Evolutionary conservation across 768 basidiomycete genomes (phyloP), one percentile per base, ranked within the genome.

Genomic region (Pulveroboletus sp.): DNA sequence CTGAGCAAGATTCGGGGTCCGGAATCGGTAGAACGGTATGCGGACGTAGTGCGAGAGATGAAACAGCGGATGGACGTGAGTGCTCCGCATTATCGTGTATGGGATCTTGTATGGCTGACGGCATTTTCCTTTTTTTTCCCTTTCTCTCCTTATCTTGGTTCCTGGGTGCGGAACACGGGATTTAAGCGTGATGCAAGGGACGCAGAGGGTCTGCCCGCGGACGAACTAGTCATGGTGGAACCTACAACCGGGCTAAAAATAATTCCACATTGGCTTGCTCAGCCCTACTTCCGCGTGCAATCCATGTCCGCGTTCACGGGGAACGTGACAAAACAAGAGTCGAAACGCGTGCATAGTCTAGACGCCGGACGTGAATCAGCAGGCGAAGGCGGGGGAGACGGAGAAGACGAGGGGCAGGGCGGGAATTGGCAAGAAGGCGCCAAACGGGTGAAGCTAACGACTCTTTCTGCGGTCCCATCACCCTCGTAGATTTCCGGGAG

Each of bases 211-310:
- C 54, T 58, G 31, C 37, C 67, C 0, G 27, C 68, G 14, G 69
- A 72, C 44, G 73, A 73, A 31, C 53, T 79, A 21, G 61, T 77
- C 33, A 64, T 53, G 17, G 44, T 74, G 2, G 79, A 84, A 26
- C 63, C 71, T 4, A 60, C 55, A 40, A 80, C 77, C 0, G 80
- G 81, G 6, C 65, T 84, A 37, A 73, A 73, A 37, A 54, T 73
- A 0, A 67, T 89, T 6, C 87, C 86, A 0, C 77, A 81, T 57
- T 89, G 85, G 80, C 72, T 84, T 18, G 77, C 79, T 11, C 88
- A 91, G 61, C 87, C 88, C 1, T 82, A 86, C 57, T 75, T 86
- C 54, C 64, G 64, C n/a, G 28, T 40, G 1, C 39, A 38, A 28
- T 3, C 44, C 8, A 15, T 28, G 8, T 8, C 41, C 6, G 11